Evolutionary conservation across 2,329 filamentous ascomycete species (phyloP), one percentile per base, ranked within the genome.

Genomic region (Monascus ruber): DNA sequence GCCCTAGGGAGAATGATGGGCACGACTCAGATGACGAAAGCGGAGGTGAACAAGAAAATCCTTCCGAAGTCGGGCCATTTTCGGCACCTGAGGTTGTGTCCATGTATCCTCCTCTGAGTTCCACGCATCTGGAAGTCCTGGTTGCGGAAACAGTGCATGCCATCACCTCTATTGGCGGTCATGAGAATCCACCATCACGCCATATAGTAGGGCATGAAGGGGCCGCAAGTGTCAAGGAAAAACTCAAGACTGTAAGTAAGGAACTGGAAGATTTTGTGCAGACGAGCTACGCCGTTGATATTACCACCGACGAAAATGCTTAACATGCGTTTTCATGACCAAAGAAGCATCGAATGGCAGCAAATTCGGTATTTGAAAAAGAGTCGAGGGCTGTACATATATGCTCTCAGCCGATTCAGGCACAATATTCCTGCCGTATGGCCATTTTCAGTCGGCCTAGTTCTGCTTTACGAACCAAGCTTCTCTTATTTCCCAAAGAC

Each of bases 221-320:
- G 1, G 83, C 89, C 8, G 73, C 78, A 5, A 84, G 84, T 32
- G 89, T 96, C 31, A 93, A 89, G 60, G 91, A 96, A 65, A 96
- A 96, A 65, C 68, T 98, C 40, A 94, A 93, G 68, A 95, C 87
- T 2, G 85, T 95, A 2, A 94, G 86, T 46, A 88, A 96, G 59
- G 91, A 96, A 66, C 67, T 96, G 41, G 91, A 96, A 60, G 91
- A 96, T 50, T 96, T 96, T 62, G 82, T 94, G 26, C 86, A 94
- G 52, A 82, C 87, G 25, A 95, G 87, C 53, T 72, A 83, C 47
- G 81, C 85, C 0, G 87, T 91, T 10, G 88, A 94, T 58, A 62
- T 65, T 42, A 55, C 54, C 31, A 48, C 47, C 28, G 56, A 62
- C 44, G 52, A 51, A 24, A 56, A 56, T 42, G 45, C 51, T 27